phyloP scores from a whole-genome alignment of 768 basidiomycete genomes.

The Stropharia rugosoannulata region DNA sequence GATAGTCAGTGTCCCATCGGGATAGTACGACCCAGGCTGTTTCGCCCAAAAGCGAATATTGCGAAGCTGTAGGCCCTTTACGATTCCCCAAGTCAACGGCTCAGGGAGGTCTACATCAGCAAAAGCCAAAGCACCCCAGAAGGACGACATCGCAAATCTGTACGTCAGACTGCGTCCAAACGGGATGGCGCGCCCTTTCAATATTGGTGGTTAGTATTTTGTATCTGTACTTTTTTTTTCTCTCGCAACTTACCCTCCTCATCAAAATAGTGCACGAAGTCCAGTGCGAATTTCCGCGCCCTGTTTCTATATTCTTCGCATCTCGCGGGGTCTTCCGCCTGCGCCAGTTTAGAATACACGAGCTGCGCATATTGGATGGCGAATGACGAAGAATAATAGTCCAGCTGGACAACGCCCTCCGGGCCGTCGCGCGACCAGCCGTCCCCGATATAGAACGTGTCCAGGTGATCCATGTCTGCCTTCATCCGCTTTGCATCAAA shows the following conservation, averaged over 20 bases:
- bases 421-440: slow-evolving; percentile 82
- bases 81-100: slow-evolving; percentile 70
- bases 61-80: slow-evolving; percentile 72
- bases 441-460: slow-evolving; percentile 75
- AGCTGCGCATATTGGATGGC: slow-evolving; percentile 78
- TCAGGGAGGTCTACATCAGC: slow-evolving; percentile 68
- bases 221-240: not conserved
- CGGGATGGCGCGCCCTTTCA: slow-evolving; percentile 65
- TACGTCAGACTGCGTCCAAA: slow-evolving; percentile 79
- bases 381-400: slow-evolving; percentile 79
- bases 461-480: slow-evolving; percentile 71
- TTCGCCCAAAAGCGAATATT: slow-evolving; percentile 73
- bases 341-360: slow-evolving; percentile 65
- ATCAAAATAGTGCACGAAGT: slow-evolving; percentile 78
- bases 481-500: slow-evolving; percentile 65
- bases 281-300: slow-evolving; percentile 60
- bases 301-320: slow-evolving; percentile 65
- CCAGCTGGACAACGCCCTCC: slow-evolving; percentile 73
- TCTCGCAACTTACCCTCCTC: slow-evolving; percentile 52
- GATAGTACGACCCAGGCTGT: slow-evolving; percentile 57
- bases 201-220: not conserved
- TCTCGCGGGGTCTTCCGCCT: slow-evolving; percentile 59
- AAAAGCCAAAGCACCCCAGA: slow-evolving; percentile 74
- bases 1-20: slow-evolving; percentile 71
- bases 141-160: slow-evolving; percentile 80